Base-by-base conservation (phyloP, 2,329 filamentous ascomycete species). In the Macrophomina phaseolina region DNA sequence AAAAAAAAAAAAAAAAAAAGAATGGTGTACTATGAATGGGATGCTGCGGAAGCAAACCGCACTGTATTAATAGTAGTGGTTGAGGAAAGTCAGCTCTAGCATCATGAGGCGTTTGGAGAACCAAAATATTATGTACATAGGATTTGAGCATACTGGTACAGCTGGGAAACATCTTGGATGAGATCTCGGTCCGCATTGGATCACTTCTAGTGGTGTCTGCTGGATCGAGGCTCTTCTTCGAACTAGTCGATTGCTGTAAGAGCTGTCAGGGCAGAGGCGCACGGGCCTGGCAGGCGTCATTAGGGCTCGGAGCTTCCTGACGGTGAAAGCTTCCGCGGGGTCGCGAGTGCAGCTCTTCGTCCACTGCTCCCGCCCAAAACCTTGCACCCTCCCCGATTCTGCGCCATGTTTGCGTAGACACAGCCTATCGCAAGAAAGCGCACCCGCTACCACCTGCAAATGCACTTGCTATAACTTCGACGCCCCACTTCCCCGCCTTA, bases 241-340 rank as follows among this genome's bases (percentile, higher is more conserved):
- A 23, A 2, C 23, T 23, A 12, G 36, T 38, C 36, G 36, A 38
- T 38, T 38, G 36, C 11, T 2, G 36, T 38, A 12, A 38, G 2
- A 38, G 42, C 42, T 28, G 49, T 30, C 5, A 12, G 23, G 42
- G 40, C 8, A 16, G 23, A 23, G 16, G 56, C n/a, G 56, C 56
- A 61, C 56, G 40, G 58, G 12, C 58, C 23, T 42, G 23, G 14
- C 42, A 7, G 23, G 38, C 58, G 58, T 62, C 45, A 49, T 60
- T 18, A 30, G 18, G 42, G 12, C 40, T 6, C 56, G 40, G 14
- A 46, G 55, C 55, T 45, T 8, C 11, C 42, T n/a, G 42, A 18
- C 38, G 9, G 49, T 34, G 8, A 12, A 60, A 62, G 58, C 58
- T 62, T 62, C 45, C 58, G 58, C 45, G 58, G 58, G 58, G 58